These are phyloP conservation scores for Chenopodium quinoa DNA, from an alignment of 148 eudicot species.

Conservation along the genomic window DNA sequence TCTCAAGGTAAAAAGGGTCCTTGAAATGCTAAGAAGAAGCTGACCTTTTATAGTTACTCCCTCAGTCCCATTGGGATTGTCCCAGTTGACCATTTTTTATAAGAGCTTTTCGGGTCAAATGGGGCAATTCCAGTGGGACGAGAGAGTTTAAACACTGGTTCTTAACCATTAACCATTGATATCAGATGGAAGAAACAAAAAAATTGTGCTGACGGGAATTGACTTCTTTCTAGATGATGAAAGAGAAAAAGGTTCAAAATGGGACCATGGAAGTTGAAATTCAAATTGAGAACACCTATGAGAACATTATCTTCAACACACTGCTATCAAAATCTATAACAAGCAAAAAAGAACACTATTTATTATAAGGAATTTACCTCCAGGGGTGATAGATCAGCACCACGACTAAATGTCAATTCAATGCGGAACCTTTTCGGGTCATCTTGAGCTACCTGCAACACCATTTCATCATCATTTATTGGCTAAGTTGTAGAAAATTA, in stretches of 20 bases:
- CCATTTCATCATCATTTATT: slow-evolving; percentile 1
- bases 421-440: slow-evolving; percentile 82
- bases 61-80: no score
- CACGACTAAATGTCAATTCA: slow-evolving; percentile 96
- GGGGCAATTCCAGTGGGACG: no score
- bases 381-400: slow-evolving; percentile 93
- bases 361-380: slow-evolving; percentile 48
- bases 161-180: neutral
- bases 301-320: neutral
- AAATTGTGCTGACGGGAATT: neutral
- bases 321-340: no score
- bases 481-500: neutral
- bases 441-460: slow-evolving; percentile 71
- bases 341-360: no score
- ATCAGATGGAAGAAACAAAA: neutral
- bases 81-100: no score
- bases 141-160: no score
- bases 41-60: no score
- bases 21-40: neutral
- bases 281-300: neutral
- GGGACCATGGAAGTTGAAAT: neutral
- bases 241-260: neutral
- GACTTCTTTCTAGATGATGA: neutral
- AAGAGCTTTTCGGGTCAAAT: no score
- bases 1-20: no score